Percentiles rank a stretch among this genome's conserved stretches.
These are phyloP conservation scores for Triticum aestivum DNA, from an alignment of 176 grass and related monocot species.

Conservation along the genomic window IWGSC_CS_RefSeq_v2.1 NC_057800.1:182849401-182849900, in stretches of 20 bases:
- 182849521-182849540: neutral
- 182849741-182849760: slow-evolving; percentile 72
- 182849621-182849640: neutral
- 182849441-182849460: neutral
- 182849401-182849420: too few relatives aligned
- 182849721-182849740: slow-evolving; percentile 21
- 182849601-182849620: neutral
- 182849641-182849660: neutral
- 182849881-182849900: too few relatives aligned
- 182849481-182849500: neutral
- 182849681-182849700: neutral
- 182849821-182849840: slow-evolving; percentile 78
- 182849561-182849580: neutral
- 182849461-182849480: neutral
- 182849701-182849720: neutral
- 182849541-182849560: neutral
- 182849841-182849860: slow-evolving; percentile 61
- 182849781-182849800: slow-evolving; percentile 59
- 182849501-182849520: neutral
- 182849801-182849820: slow-evolving; percentile 72
- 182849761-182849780: slow-evolving; percentile 65
- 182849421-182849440: too few relatives aligned
- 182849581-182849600: slow-evolving; percentile 5
- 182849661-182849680: neutral
- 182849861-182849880: neutral